phyloP scores from a whole-genome alignment of 2,329 filamentous ascomycete genomes.

The Ceratocystis alfenasii region DNA sequence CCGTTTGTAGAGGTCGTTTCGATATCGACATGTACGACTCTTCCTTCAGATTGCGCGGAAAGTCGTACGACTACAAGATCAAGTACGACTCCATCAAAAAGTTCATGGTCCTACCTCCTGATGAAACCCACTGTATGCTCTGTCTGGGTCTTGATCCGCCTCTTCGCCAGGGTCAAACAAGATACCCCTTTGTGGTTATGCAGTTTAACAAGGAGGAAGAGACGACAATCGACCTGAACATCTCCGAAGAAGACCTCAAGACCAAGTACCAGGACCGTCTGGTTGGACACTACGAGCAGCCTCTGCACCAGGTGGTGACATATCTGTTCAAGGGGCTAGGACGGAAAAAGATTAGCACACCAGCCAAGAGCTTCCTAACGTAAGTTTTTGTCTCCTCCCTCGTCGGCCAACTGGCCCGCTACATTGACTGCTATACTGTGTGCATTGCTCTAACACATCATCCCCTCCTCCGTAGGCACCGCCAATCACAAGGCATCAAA shows the following conservation, averaged over 20 bases:
- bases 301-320: slow-evolving; percentile 83
- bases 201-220: slow-evolving; percentile 98
- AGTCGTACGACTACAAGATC: slow-evolving; percentile 99
- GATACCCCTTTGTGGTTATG: slow-evolving; percentile 98
- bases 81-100: slow-evolving; percentile 97
- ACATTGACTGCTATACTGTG: not conserved
- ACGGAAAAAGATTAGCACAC: slow-evolving; percentile 87
- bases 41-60: slow-evolving; percentile 91
- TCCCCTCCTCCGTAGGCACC: slow-evolving; percentile 46
- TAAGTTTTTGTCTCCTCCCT: slow-evolving; percentile 29
- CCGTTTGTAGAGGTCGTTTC: slow-evolving; percentile 69
- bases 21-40: slow-evolving; percentile 99
- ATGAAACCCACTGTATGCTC: slow-evolving; percentile 90
- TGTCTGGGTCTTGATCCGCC: slow-evolving; percentile 90
- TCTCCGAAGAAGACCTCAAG: slow-evolving; percentile 78
- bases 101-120: slow-evolving; percentile 95
- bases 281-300: slow-evolving; percentile 80
- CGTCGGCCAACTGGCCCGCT: too few relatives aligned
- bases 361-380: slow-evolving; percentile 86
- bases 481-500: slow-evolving; percentile 89
- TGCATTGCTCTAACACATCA: slow-evolving; percentile 13
- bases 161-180: slow-evolving; percentile 88
- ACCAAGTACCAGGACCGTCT: slow-evolving; percentile 82
- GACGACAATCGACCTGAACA: slow-evolving; percentile 89
- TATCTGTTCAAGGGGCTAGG: slow-evolving; percentile 91